Evolutionary conservation across 2,329 filamentous ascomycete species (phyloP).

Genomic region (Pseudocercospora vitis): DNA sequence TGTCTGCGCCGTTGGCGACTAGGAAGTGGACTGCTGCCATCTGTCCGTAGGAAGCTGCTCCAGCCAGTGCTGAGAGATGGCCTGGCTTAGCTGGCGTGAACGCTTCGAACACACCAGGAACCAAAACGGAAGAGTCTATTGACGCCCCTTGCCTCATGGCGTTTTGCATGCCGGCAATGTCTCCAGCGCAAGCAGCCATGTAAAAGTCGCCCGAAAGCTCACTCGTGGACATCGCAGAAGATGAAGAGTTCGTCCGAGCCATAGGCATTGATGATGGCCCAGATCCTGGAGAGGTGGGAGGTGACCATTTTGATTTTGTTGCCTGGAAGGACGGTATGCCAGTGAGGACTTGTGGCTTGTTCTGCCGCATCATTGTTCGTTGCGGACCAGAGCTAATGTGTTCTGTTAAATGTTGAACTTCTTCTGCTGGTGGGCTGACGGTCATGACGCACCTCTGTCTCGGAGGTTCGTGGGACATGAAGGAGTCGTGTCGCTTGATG

Average conservation of each 20-base stretch:
- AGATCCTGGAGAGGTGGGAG: conserved; percentile 34
- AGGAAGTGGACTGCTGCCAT: conserved; percentile 31
- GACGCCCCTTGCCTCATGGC: conserved; percentile 33
- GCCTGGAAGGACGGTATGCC: conserved; percentile 30
- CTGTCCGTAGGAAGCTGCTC: conserved; percentile 35
- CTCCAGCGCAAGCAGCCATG: conserved; percentile 34
- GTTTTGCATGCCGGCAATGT: conserved; percentile 31
- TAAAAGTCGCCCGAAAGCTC: conserved; percentile 31
- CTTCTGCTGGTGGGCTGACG: not conserved
- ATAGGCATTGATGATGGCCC: conserved; percentile 14
- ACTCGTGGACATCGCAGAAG: conserved; percentile 10
- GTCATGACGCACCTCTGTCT: conserved; percentile 2
- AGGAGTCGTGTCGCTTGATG: conserved; percentile 28
- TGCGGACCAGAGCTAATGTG: conserved; percentile 16
- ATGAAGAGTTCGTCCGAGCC: conserved; percentile 23
- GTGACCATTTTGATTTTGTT: conserved; percentile 35
- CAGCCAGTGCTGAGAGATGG: conserved; percentile 35
- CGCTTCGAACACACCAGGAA: conserved; percentile 34
- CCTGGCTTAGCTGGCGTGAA: conserved; percentile 39
- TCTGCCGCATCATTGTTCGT: conserved; percentile 17
- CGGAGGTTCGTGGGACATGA: conserved; percentile 18
- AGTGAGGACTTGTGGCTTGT: conserved; percentile 26
- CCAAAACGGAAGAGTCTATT: conserved; percentile 30
- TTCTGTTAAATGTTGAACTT: conserved; percentile 1
- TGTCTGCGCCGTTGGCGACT: conserved; percentile 32